Conservation (phyloP, 2,329 filamentous ascomycete genomes). For the Colletotrichum sp. region DNA sequence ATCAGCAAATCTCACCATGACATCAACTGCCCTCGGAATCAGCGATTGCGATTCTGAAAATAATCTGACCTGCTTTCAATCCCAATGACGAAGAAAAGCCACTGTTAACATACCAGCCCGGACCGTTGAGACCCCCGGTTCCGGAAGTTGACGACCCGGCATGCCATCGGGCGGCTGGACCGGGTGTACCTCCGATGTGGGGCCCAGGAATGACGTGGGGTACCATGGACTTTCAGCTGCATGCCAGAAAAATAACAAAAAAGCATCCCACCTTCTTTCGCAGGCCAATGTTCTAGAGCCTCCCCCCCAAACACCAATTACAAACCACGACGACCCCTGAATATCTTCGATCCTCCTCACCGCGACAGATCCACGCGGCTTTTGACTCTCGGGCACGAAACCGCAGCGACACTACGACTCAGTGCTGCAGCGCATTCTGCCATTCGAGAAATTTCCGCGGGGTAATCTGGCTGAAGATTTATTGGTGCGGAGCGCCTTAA, state of each 20-base stretch:
- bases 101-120: neutral
- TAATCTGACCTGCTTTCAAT: neutral
- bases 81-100: neutral
- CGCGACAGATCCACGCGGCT: neutral
- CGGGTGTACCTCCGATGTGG: neutral
- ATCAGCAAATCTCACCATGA: no score
- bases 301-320: neutral
- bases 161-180: neutral
- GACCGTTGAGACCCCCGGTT: neutral
- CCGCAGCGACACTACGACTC: neutral
- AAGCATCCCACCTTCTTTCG: slow-evolving; percentile 5
- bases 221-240: neutral
- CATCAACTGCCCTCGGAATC: neutral
- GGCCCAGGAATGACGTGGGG: slow-evolving; percentile 14
- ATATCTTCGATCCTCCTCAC: neutral
- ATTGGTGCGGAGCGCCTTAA: neutral
- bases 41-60: neutral
- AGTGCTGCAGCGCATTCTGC: neutral
- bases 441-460: slow-evolving; percentile 7
- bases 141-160: neutral
- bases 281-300: neutral
- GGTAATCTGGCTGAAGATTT: neutral
- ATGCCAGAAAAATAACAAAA: slow-evolving; percentile 14
- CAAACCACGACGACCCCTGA: slow-evolving; percentile 4
- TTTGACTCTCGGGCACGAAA: neutral